Percentiles rank a stretch among this genome's conserved stretches.
phyloP scores from a whole-genome alignment of 495 filamentous ascomycete species.

The Cercophora samala region DNA sequence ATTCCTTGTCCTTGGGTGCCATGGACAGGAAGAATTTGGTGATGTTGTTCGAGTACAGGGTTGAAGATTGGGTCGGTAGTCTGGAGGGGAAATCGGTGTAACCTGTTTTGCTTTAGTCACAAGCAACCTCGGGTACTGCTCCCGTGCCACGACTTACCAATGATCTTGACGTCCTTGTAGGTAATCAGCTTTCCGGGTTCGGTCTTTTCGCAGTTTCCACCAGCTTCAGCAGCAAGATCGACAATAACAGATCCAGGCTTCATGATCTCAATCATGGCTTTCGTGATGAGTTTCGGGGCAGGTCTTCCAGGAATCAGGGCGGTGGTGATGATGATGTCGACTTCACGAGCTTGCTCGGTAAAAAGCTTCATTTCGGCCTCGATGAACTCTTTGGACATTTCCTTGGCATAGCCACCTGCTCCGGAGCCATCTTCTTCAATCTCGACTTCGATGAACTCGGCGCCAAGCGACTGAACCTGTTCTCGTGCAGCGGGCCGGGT shows the following conservation, averaged over 20 bases:
- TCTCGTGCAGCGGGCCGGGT: conserved; percentile 74
- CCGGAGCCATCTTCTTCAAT: conserved; percentile 81
- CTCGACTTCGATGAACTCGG: conserved; percentile 80
- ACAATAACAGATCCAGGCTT: conserved; percentile 78
- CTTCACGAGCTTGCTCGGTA: conserved; percentile 72
- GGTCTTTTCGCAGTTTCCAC: conserved; percentile 77
- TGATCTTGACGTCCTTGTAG: conserved; percentile 73
- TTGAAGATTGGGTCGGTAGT: conserved; percentile 75
- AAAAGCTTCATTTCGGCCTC: conserved; percentile 86
- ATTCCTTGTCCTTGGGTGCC: conserved; percentile 67
- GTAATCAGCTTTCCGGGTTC: conserved; percentile 62
- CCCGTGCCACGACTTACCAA: conserved; percentile 54
- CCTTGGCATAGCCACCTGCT: conserved; percentile 77
- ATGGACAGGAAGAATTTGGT: conserved; percentile 78
- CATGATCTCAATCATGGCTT: conserved; percentile 74
- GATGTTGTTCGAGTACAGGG: conserved; percentile 83
- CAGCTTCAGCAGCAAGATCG: conserved; percentile 76
- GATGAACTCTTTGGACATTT: conserved; percentile 86
- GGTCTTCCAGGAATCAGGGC: conserved; percentile 74
- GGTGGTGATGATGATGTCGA: conserved; percentile 85
- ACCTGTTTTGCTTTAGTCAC: conserved; percentile 40
- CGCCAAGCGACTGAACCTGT: conserved; percentile 79
- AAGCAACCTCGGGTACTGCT: background rate
- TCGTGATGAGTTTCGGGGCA: conserved; percentile 73
- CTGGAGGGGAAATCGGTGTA: conserved; percentile 81